Percentiles rank a stretch among this genome's conserved stretches.
phyloP scores from a whole-genome alignment of 208 protist genomes.

The Acanthamoeba sp. region DNA sequence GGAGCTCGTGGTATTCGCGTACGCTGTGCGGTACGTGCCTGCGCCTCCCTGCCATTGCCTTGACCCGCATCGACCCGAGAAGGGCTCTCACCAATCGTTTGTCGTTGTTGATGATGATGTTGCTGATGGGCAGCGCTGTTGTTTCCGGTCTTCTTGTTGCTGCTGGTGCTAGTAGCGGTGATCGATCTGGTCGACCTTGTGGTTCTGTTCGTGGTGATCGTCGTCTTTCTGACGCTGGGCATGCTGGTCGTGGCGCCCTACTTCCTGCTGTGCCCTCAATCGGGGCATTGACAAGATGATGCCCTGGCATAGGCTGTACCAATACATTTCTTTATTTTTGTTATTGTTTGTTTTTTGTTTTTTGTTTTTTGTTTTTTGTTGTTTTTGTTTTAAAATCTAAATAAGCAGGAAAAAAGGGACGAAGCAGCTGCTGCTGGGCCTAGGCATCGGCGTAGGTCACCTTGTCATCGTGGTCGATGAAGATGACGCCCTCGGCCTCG shows the following conservation, averaged over 20 bases:
- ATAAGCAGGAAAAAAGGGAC: too few relatives aligned
- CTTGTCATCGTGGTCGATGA: conserved; percentile 60
- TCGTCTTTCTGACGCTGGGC: neutral
- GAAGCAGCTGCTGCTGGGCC: too few relatives aligned
- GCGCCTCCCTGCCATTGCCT: too few relatives aligned
- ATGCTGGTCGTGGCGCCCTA: too few relatives aligned
- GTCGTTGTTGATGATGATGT: neutral
- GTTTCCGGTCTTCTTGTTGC: neutral
- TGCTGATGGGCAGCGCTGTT: neutral
- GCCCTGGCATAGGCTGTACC: too few relatives aligned
- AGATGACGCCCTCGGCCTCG: neutral
- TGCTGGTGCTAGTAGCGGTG: neutral
- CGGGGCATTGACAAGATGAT: too few relatives aligned
- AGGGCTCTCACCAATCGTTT: too few relatives aligned
- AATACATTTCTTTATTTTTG: too few relatives aligned
- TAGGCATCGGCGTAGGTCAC: conserved; percentile 13
- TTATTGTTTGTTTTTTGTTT: neutral
- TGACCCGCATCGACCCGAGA: too few relatives aligned
- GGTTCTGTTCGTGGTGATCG: neutral
- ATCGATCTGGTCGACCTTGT: neutral
- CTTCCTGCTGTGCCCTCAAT: too few relatives aligned
- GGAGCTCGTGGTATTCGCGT: neutral
- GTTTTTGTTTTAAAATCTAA: too few relatives aligned
- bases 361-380: neutral
- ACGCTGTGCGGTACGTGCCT: neutral